These are phyloP conservation scores for Cercospora sp. DNA, from an alignment of 2,329 filamentous ascomycete genomes.

Conservation along the genomic window DNA sequence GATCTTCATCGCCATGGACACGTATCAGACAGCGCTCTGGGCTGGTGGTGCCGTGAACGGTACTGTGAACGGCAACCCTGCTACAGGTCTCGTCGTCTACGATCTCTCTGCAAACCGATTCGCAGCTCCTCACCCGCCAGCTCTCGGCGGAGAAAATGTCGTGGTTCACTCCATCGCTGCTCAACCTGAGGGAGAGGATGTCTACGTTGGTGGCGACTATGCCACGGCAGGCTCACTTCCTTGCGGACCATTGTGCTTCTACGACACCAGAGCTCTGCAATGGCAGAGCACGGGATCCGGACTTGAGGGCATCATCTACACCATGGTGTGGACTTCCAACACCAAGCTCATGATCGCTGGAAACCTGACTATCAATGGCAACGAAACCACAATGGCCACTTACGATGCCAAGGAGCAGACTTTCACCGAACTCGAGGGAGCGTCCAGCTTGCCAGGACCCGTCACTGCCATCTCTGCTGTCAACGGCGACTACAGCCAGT, in stretches of 20 bases:
- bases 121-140: constrained; percentile 67
- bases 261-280: constrained; percentile 66
- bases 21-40: constrained; percentile 68
- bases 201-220: constrained; percentile 87
- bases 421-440: constrained; percentile 66
- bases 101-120: constrained; percentile 68
- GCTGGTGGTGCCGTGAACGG: constrained; percentile 81
- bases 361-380: constrained; percentile 67
- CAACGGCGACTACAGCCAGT: constrained; percentile 66
- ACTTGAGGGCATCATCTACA: constrained; percentile 67
- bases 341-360: constrained; percentile 75
- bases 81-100: constrained; percentile 78
- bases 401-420: constrained; percentile 68
- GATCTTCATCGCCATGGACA: constrained; percentile 69
- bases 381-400: constrained; percentile 65
- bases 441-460: constrained; percentile 71
- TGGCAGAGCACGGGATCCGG: constrained; percentile 79
- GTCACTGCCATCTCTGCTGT: constrained; percentile 74
- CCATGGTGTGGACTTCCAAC: constrained; percentile 73
- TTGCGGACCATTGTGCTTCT: constrained; percentile 80
- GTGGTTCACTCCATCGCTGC: constrained; percentile 75
- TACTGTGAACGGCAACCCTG: constrained; percentile 58
- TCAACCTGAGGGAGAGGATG: constrained; percentile 67
- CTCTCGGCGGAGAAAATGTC: constrained; percentile 67
- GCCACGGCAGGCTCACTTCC: constrained; percentile 76